Conservation (phyloP, 768 basidiomycete species). For the Suillus spraguei region DNA sequence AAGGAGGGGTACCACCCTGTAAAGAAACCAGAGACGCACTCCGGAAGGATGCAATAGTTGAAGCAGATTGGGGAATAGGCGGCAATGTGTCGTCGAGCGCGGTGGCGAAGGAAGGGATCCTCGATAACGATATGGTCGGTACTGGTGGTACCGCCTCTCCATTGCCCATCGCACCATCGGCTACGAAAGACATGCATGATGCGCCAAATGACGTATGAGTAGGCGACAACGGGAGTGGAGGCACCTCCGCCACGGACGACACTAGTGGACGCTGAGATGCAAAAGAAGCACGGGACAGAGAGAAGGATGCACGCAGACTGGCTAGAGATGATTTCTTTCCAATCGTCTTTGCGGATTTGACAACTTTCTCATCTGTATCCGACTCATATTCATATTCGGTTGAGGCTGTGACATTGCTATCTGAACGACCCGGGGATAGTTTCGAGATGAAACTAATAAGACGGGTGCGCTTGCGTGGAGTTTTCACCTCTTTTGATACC, state of each 20-base stretch:
- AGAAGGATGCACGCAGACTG: constrained; percentile 33
- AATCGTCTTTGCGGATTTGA: constrained; percentile 23
- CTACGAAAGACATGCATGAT: constrained; percentile 10
- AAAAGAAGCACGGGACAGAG: constrained; percentile 32
- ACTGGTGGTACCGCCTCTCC: constrained; percentile 8
- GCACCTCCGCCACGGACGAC: constrained; percentile 23
- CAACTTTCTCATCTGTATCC: constrained; percentile 21
- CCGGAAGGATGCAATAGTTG: constrained; percentile 26
- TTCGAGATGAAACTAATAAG: constrained; percentile 36
- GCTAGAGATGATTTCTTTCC: constrained; percentile 34
- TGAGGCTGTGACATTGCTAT: constrained; percentile 16
- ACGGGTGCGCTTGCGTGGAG: constrained; percentile 33
- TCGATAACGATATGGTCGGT: constrained; percentile 21
- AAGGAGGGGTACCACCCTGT: constrained; percentile 3
- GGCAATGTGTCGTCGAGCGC: constrained; percentile 18
- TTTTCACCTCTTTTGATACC: constrained; percentile 22
- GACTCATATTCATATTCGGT: constrained; percentile 30
- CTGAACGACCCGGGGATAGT: constrained; percentile 31
- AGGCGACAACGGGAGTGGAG: constrained; percentile 31
- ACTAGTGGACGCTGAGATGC: constrained; percentile 27
- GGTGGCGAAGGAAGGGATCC: constrained; percentile 25
- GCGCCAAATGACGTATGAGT: constrained; percentile 17
- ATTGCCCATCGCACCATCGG: background rate
- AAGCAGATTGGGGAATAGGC: constrained; percentile 33
- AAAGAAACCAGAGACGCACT: constrained; percentile 27